A percentile compares a stretch with the other conserved stretches of the same genome.
These are phyloP conservation scores for Moelleriella libera DNA, from an alignment of 2,329 filamentous ascomycete genomes.

Conservation along the genomic window DNA sequence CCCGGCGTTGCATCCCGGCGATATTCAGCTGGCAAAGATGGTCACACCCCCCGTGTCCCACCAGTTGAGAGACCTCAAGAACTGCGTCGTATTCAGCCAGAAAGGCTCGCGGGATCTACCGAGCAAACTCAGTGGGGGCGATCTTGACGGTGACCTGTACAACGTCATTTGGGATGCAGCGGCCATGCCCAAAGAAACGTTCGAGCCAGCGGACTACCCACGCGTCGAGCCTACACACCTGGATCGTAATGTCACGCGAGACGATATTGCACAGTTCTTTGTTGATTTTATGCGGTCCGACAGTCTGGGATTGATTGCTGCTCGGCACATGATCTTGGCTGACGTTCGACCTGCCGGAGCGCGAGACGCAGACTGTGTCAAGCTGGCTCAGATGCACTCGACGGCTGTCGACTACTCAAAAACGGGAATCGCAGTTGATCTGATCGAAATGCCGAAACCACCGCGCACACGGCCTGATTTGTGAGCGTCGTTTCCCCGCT, in stretches of 20 bases:
- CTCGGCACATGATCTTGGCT: slow-evolving; percentile 47
- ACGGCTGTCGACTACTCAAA: slow-evolving; percentile 66
- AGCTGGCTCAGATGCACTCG: slow-evolving; percentile 50
- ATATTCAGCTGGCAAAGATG: slow-evolving; percentile 54
- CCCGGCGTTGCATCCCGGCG: slow-evolving; percentile 69
- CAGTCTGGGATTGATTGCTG: slow-evolving; percentile 51
- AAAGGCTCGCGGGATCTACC: slow-evolving; percentile 60
- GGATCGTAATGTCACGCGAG: slow-evolving; percentile 38
- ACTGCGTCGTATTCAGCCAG: slow-evolving; percentile 69
- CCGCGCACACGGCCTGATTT: slow-evolving; percentile 37
- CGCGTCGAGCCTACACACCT: slow-evolving; percentile 42
- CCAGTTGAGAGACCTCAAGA: slow-evolving; percentile 46
- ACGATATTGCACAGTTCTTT: slow-evolving; percentile 71
- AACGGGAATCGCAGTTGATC: slow-evolving; percentile 47
- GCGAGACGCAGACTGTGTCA: slow-evolving; percentile 30
- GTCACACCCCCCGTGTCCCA: slow-evolving; percentile 45
- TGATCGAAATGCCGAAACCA: slow-evolving; percentile 25
- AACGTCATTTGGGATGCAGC: slow-evolving; percentile 60
- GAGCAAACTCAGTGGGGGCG: slow-evolving; percentile 65
- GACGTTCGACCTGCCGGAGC: slow-evolving; percentile 42
- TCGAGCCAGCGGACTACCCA: slow-evolving; percentile 56
- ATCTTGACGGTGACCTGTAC: slow-evolving; percentile 73
- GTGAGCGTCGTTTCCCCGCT: slow-evolving; percentile 19
- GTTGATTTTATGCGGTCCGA: slow-evolving; percentile 62
- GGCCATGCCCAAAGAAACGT: slow-evolving; percentile 27